A percentile compares a stretch with the other conserved stretches of the same genome.
Evolutionary conservation across 179 eudicot species (phyloP).

Genomic region (Nepenthes alata): DNA sequence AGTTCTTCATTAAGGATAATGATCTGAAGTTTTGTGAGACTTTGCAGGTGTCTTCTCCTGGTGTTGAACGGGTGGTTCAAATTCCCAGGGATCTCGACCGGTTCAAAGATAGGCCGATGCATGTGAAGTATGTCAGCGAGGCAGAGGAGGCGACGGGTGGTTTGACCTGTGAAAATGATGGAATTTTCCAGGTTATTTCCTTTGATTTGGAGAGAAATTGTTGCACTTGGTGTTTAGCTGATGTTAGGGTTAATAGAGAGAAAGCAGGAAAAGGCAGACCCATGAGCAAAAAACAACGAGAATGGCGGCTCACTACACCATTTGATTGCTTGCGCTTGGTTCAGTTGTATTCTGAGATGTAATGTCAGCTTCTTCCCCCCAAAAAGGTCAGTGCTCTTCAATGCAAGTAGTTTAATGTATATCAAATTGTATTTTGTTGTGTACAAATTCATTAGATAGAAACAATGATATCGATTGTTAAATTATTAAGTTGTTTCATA

Average conservation of each 20-base stretch:
- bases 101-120: slow-evolving; percentile 65
- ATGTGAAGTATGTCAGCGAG: slow-evolving; percentile 42
- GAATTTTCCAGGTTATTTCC: slow-evolving; percentile 61
- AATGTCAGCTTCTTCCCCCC: too few relatives aligned
- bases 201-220: slow-evolving; percentile 37
- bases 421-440: too few relatives aligned
- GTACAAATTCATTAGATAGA: too few relatives aligned
- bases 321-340: slow-evolving; percentile 56
- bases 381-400: too few relatives aligned
- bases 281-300: slow-evolving; percentile 73
- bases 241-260: slow-evolving; percentile 68
- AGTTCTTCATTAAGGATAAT: too few relatives aligned
- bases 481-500: too few relatives aligned
- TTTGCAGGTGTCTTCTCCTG: slow-evolving; percentile 80
- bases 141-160: slow-evolving; percentile 19
- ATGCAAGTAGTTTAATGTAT: too few relatives aligned
- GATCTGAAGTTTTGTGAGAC: not conserved
- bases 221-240: slow-evolving; percentile 84
- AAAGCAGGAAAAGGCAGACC: slow-evolving; percentile 93
- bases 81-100: slow-evolving; percentile 76
- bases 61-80: slow-evolving; percentile 66
- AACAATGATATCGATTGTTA: too few relatives aligned
- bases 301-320: slow-evolving; percentile 69
- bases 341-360: slow-evolving; percentile 40
- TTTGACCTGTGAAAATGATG: slow-evolving; percentile 40